phyloP scores from a whole-genome alignment of 2,329 filamentous ascomycete genomes.

The Alternaria arborescens region DNA sequence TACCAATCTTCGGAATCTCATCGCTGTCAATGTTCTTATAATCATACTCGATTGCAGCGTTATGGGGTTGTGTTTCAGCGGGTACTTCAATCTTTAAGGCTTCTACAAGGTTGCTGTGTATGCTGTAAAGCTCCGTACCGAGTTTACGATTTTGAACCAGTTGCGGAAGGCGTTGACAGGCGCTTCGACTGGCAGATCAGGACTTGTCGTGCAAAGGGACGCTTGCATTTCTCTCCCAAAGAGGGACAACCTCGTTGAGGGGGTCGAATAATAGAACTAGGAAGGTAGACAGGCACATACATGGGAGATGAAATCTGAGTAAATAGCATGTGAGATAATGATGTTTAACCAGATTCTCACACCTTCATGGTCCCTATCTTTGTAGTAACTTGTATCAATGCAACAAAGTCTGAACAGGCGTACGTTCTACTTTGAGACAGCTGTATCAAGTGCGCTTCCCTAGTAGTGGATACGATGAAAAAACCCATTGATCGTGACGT shows the following conservation, averaged over 20 bases:
- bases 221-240: not conserved
- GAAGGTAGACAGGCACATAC: not conserved
- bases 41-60: slow-evolving; percentile 52
- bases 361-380: not conserved
- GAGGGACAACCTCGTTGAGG: not conserved
- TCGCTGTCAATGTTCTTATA: slow-evolving; percentile 52
- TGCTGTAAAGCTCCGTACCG: slow-evolving; percentile 59
- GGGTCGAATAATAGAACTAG: not conserved
- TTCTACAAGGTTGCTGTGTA: slow-evolving; percentile 53
- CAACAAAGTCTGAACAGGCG: not conserved
- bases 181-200: not conserved
- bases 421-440: not conserved
- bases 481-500: not conserved
- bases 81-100: slow-evolving; percentile 51
- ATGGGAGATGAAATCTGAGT: not conserved
- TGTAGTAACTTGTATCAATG: not conserved
- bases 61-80: slow-evolving; percentile 50
- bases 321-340: not conserved
- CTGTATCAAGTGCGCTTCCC: not conserved
- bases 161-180: slow-evolving; percentile 21
- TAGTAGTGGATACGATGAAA: not conserved
- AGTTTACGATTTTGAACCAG: slow-evolving; percentile 61
- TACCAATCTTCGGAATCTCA: slow-evolving; percentile 43
- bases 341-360: not conserved
- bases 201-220: not conserved